Evolutionary conservation across 352 stramenopile genomes (phyloP), one percentile per base, ranked within the genome.

Genomic region (Phytopythium delawarense): DNA sequence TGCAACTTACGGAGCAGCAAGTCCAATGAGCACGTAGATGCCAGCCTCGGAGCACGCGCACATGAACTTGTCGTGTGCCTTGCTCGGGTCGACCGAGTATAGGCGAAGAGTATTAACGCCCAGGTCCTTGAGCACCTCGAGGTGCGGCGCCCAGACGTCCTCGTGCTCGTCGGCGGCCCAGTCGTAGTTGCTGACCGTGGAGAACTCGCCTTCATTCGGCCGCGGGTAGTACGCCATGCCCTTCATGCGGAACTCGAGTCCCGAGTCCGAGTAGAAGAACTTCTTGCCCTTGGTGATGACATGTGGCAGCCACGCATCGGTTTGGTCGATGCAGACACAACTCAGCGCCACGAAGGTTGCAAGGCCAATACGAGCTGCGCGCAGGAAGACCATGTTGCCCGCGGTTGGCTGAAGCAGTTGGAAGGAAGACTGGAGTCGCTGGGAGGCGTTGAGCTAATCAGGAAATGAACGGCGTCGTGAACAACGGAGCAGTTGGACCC

Each of bases 61-160:
- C 82, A 91, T 91, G 69, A 91, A 91, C 55, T 89, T 84, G 76
- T 89, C 82, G 61, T 91, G 82, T 5, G 68, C 61, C 58, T 73
- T 74, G 62, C 67, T 73, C 18, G 82, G 79, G 59, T 91, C 76
- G 8, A 91, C 67, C 2, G 76, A 81, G 62, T 89, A 91, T 8
- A 91, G 63, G 0, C 82, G 82, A 21, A 91, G 71, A 4, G 78
- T 81, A 59, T 91, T 91, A 23, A 87, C 78, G 11, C 78, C 76
- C 12, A 88, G 55, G 20, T 85, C 72, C 46, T 79, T 66, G 62
- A 91, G 76, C 13, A 76, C 46, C 50, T 83, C 56, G 30, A 91
- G 59, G 46, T 91, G 74, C 20, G 71, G 67, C 7, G 35, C 58
- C 82, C 82, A 92, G 18, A 89, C 69, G 4, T 45, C 56, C 34